Evolutionary conservation across 257 asterid genomes (phyloP).

Genomic region (Linderniella brevidens): DNA sequence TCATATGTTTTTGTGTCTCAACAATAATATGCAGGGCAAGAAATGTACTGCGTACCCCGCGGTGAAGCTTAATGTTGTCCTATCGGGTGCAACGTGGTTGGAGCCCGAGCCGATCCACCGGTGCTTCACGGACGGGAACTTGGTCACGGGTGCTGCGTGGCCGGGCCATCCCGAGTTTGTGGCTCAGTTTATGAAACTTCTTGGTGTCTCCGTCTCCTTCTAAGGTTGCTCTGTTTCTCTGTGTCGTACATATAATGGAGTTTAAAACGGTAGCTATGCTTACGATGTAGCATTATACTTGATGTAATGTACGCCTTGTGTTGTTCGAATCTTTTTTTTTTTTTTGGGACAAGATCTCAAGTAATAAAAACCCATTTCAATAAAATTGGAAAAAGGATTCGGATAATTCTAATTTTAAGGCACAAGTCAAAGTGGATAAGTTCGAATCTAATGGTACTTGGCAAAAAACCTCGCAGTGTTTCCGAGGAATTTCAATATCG

Average conservation of each 20-base stretch:
- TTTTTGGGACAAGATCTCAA: no score
- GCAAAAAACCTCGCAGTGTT: constrained; percentile 12
- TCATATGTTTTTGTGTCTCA: no score
- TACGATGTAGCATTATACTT: no score
- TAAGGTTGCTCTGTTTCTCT: background rate
- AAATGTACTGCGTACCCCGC: constrained; percentile 93
- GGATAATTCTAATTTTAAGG: no score
- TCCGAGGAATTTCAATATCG: background rate
- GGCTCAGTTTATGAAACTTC: constrained; percentile 71
- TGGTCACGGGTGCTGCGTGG: constrained; percentile 99
- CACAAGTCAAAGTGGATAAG: constrained; percentile 10
- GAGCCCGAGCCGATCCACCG: constrained; percentile 85
- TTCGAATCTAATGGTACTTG: constrained; percentile 13
- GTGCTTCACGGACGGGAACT: constrained; percentile 83
- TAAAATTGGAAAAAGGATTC: no score
- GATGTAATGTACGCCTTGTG: no score
- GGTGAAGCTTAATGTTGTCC: constrained; percentile 75
- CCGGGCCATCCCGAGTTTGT: constrained; percentile 88
- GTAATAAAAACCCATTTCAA: no score
- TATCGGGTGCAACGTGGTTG: constrained; percentile 70
- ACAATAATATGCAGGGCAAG: constrained; percentile 32
- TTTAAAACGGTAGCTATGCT: no score
- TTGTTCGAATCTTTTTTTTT: no score
- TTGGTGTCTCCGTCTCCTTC: constrained; percentile 21
- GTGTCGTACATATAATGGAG: no score